These are phyloP conservation scores for Nicotiana undulata DNA, from an alignment of 257 asterid species.

Conservation along the genomic window DNA sequence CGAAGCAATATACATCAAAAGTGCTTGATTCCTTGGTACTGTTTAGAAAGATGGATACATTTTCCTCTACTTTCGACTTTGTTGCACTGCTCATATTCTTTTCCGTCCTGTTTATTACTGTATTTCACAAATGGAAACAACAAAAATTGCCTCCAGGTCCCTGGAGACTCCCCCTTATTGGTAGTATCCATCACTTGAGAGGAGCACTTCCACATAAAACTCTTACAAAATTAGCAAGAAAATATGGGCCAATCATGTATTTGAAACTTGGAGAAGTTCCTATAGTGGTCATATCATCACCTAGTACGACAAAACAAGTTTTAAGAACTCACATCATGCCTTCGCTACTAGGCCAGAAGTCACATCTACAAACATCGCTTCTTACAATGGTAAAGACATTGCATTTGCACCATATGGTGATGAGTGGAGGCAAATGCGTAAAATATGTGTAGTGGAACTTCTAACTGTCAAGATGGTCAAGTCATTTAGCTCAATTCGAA, in stretches of 20 bases:
- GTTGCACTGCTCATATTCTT: no score
- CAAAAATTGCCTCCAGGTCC: no score
- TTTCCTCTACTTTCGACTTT: no score
- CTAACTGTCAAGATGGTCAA: no score
- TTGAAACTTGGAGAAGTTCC: neutral
- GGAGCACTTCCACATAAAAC: constrained; percentile 10
- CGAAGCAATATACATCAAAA: no score
- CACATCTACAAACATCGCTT: constrained; percentile 18
- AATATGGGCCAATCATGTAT: neutral
- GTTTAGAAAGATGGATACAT: no score
- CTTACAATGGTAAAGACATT: constrained; percentile 19
- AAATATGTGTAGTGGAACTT: no score
- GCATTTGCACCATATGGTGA: constrained; percentile 14
- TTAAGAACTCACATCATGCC: neutral
- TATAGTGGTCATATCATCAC: neutral
- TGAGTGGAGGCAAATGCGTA: no score
- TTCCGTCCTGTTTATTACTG: neutral
- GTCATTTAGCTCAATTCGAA: no score
- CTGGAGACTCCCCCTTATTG: no score
- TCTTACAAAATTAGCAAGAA: neutral
- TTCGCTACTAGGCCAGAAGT: constrained; percentile 27
- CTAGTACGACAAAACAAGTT: neutral
- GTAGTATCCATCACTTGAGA: neutral
- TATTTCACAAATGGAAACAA: neutral
- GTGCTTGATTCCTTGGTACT: no score